Percentiles rank a stretch among this genome's conserved stretches.
Evolutionary conservation across 495 filamentous ascomycete genomes (phyloP).

Genomic region (Xeromyces bisporus): DNA sequence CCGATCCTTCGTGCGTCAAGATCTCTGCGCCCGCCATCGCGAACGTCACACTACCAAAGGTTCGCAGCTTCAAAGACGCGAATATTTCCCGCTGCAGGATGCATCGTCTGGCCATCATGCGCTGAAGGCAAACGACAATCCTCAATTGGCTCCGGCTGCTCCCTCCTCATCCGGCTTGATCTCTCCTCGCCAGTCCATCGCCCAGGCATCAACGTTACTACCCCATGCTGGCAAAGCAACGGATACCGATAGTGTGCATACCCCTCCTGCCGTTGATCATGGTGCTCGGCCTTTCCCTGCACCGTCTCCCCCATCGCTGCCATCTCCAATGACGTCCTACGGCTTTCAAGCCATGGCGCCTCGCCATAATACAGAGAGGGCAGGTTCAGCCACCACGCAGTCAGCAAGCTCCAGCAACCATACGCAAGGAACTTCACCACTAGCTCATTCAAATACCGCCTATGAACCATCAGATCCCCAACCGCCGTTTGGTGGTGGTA

Average conservation of each 20-base stretch:
- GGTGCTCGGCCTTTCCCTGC: background rate
- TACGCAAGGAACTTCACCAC: conserved; percentile 6
- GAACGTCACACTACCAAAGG: conserved; percentile 93
- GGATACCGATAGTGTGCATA: too few species aligned
- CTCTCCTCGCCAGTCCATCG: background rate
- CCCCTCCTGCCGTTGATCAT: too few species aligned
- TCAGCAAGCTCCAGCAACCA: conserved; percentile 6
- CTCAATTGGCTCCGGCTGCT: background rate
- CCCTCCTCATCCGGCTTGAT: background rate
- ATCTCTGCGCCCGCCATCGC: conserved; percentile 82
- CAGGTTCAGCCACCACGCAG: conserved; percentile 5
- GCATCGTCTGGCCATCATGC: background rate
- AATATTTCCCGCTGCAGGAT: conserved; percentile 27
- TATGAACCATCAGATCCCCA: conserved; percentile 9
- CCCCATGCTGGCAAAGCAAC: too few species aligned
- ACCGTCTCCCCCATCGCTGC: conserved; percentile 5
- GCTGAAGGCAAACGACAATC: background rate
- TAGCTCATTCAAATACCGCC: conserved; percentile 3
- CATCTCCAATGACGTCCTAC: conserved; percentile 5
- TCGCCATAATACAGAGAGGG: conserved; percentile 5
- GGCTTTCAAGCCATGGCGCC: conserved; percentile 9
- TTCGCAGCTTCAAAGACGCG: conserved; percentile 84
- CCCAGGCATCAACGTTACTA: too few species aligned
- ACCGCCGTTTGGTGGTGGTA: conserved; percentile 1
- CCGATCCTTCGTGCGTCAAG: conserved; percentile 84